Evolutionary conservation across 805 yeast genomes (phyloP), one percentile per base, ranked within the genome.

Genomic region (Yarrowia sp.): DNA sequence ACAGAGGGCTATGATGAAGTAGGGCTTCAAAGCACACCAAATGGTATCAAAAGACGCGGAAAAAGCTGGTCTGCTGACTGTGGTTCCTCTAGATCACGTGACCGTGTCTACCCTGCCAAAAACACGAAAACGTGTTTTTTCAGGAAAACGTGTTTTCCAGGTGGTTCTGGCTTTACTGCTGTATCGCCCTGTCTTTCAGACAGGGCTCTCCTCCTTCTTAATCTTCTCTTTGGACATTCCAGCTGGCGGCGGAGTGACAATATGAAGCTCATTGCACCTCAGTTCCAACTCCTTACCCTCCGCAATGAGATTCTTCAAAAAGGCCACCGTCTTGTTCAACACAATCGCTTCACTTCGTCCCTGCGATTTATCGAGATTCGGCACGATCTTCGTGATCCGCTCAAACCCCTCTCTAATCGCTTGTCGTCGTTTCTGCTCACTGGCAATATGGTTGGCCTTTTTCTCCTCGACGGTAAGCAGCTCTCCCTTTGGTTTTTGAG

Each of bases 401-500:
- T 89, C 96, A 71, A 90, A 92, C 9, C 91, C 92, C 9, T 86
- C 83, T 50, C 98, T 79, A 22, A 93, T 90, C 45, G 92, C 90
- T 68, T 87, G 90, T 67, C 98, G 80, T 70, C 98, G 80, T 71
- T 88, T 89, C 73, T 91, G 92, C 73, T 92, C 98, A 0, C 92
- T 87, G 5, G 89, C 89, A 8, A 90, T 88, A 71, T 89, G 96
- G 69, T 87, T 89, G 5, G 86, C 87, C 85, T 71, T 74, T 64
- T 74, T 74, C 67, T 74, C 75, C 44, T 73, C 75, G 22, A 69
- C 67, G 1, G 76, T 71, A 44, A 74, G 66, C n/a, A 70, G 66
- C 42, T 65, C 71, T 9, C 65, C 67, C 11, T 67, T 58, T 31
- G 67, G 66, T 33, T 63, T 68, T 31, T 65, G 68, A 22, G 64